Percentiles rank a stretch among this genome's conserved stretches.
These are phyloP conservation scores for Lactuca saligna DNA, from an alignment of 129 eudicot genomes.

Conservation along the genomic window DNA sequence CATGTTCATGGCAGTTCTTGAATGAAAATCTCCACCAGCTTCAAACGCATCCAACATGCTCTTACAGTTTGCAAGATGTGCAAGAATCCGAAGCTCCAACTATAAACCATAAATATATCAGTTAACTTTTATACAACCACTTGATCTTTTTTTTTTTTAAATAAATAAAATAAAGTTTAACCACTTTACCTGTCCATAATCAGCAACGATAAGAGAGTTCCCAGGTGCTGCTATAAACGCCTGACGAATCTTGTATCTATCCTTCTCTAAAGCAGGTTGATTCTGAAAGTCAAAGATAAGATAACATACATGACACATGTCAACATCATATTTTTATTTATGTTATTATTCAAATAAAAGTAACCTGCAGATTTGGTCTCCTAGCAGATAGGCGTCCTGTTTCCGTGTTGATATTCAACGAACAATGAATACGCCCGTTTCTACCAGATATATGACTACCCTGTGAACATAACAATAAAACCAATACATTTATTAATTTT, in stretches of 20 bases:
- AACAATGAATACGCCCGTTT: conserved; percentile 92
- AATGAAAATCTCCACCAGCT: conserved; percentile 99
- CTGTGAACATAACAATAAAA: conserved; percentile 40
- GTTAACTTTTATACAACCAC: background rate
- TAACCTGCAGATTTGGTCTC: conserved; percentile 98
- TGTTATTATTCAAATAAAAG: background rate
- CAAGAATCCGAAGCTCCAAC: conserved; percentile 97
- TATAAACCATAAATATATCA: conserved; percentile 2
- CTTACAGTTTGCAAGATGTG: conserved; percentile 91
- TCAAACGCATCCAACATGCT: conserved; percentile 92
- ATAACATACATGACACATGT: background rate
- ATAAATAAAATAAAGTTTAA: background rate
- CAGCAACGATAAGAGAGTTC: conserved; percentile 95
- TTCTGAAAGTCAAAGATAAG: conserved; percentile 47
- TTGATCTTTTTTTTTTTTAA: too few relatives aligned
- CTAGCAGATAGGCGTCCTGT: conserved; percentile 96
- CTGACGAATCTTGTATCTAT: conserved; percentile 91
- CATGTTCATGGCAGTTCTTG: conserved; percentile 99
- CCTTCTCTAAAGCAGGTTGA: conserved; percentile 99
- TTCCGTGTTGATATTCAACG: conserved; percentile 91
- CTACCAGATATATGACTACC: conserved; percentile 76
- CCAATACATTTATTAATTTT: conserved; percentile 10
- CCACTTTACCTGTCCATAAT: conserved; percentile 89
- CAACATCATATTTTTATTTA: background rate
- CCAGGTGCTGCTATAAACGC: conserved; percentile 97